Conservation (phyloP, 345 rosid genomes). For the Excoecaria agallocha region DNA sequence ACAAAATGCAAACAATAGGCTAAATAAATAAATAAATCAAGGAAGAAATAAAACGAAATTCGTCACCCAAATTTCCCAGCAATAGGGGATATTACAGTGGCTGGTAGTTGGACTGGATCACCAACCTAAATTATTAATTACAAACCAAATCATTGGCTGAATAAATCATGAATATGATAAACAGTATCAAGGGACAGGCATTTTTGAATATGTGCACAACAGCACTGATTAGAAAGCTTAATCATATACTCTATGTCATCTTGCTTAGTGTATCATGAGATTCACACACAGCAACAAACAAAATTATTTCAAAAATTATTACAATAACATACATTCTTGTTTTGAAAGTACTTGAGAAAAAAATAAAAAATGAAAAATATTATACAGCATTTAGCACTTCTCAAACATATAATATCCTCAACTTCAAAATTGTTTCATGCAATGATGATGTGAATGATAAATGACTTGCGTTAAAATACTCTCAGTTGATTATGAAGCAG, state of each 20-base stretch:
- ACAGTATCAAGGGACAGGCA: slow-evolving; percentile 9
- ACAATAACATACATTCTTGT: no score
- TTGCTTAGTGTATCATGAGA: background rate
- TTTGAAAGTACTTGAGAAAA: no score
- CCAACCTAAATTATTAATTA: slow-evolving; percentile 57
- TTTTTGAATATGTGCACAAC: background rate
- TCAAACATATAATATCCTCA: no score
- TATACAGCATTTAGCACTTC: no score
- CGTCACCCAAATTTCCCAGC: slow-evolving; percentile 76
- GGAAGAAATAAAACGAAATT: background rate
- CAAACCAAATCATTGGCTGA: slow-evolving; percentile 8
- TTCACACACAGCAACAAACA: no score
- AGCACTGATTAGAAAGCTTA: background rate
- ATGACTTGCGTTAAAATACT: no score
- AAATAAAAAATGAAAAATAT: no score
- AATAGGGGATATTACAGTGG: slow-evolving; percentile 83
- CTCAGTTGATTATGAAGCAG: no score
- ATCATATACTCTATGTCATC: background rate
- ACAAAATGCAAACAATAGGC: background rate
- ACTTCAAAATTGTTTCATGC: no score
- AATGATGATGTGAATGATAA: no score
- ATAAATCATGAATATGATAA: slow-evolving; percentile 8
- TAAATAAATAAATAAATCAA: background rate
- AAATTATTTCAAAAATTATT: no score
- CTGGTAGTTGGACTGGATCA: slow-evolving; percentile 95